These are phyloP conservation scores for Pseudocercospora musae DNA, from an alignment of 2,329 filamentous ascomycete species.

Conservation along the genomic window DNA sequence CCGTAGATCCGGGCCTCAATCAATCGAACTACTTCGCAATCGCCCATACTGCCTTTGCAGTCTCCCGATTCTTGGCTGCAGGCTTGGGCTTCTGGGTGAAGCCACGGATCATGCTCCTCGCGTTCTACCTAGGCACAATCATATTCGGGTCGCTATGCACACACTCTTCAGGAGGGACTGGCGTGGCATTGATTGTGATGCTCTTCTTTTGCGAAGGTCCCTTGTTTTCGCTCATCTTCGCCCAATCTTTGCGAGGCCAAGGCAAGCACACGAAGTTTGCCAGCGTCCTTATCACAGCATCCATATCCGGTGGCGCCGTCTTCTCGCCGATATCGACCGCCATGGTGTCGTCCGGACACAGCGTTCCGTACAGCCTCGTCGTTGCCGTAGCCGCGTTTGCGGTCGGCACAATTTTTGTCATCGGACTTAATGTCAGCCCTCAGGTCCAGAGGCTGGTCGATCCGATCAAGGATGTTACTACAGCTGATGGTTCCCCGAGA, in stretches of 20 bases:
- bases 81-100: conserved; percentile 53
- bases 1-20: conserved; percentile 39
- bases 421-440: conserved; percentile 52
- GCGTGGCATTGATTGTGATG: conserved; percentile 50
- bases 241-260: conserved; percentile 56
- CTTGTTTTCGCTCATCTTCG: conserved; percentile 58
- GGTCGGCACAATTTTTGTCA: conserved; percentile 51
- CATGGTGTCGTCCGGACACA: conserved; percentile 40
- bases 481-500: conserved; percentile 4
- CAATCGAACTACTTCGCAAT: conserved; percentile 48
- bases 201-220: conserved; percentile 60
- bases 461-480: conserved; percentile 28
- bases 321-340: conserved; percentile 56
- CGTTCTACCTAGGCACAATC: conserved; percentile 53
- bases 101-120: conserved; percentile 56
- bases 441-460: conserved; percentile 49
- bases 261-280: conserved; percentile 58
- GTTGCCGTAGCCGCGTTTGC: conserved; percentile 53
- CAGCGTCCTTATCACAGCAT: conserved; percentile 51
- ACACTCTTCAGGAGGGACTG: conserved; percentile 44
- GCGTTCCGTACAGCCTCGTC: conserved; percentile 49
- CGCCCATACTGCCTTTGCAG: conserved; percentile 56
- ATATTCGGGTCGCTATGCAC: conserved; percentile 53
- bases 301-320: conserved; percentile 53
- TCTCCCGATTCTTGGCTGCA: conserved; percentile 57